Conservation (phyloP, 352 stramenopile genomes). For the Phytophthora hibernalis region DNA sequence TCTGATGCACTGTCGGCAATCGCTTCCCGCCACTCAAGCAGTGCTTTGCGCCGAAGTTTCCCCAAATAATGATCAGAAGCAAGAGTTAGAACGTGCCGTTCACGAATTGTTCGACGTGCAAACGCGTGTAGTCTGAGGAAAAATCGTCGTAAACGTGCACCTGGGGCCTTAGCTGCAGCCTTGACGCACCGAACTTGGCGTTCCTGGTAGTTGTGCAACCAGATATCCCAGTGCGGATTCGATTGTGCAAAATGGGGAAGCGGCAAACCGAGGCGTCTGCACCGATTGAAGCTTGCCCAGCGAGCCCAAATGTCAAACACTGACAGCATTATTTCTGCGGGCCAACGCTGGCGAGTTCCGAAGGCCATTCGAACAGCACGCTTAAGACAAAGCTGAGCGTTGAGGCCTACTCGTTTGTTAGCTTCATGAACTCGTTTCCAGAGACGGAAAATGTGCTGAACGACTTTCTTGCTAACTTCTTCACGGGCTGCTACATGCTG, state of each 20-base stretch:
- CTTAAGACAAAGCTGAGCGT: slow-evolving; percentile 80
- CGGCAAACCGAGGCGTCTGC: slow-evolving; percentile 52
- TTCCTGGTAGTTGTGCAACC: slow-evolving; percentile 81
- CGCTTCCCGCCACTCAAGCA: slow-evolving; percentile 55
- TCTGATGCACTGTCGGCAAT: slow-evolving; percentile 51
- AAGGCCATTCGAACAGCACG: slow-evolving; percentile 71
- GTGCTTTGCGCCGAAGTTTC: slow-evolving; percentile 19
- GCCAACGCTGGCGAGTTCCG: slow-evolving; percentile 59
- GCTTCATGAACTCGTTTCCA: slow-evolving; percentile 67
- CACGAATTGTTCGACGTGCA: slow-evolving; percentile 17
- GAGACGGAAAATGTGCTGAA: slow-evolving; percentile 66
- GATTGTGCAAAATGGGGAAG: slow-evolving; percentile 52
- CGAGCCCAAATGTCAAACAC: slow-evolving; percentile 78
- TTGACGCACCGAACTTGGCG: slow-evolving; percentile 79
- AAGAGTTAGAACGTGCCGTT: slow-evolving; percentile 22
- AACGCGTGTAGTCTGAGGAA: slow-evolving; percentile 50
- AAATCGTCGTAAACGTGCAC: slow-evolving; percentile 54
- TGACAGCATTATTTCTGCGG: slow-evolving; percentile 62
- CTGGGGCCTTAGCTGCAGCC: slow-evolving; percentile 55
- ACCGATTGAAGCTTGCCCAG: slow-evolving; percentile 62
- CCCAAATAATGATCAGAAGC: slow-evolving; percentile 31
- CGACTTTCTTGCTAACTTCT: slow-evolving; percentile 69
- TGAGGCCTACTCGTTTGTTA: slow-evolving; percentile 55
- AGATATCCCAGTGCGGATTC: slow-evolving; percentile 75
- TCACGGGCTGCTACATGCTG: slow-evolving; percentile 55